These are phyloP conservation scores for Fusarium keratoplasticum DNA, from an alignment of 2,329 filamentous ascomycete genomes.

Conservation along the genomic window DNA sequence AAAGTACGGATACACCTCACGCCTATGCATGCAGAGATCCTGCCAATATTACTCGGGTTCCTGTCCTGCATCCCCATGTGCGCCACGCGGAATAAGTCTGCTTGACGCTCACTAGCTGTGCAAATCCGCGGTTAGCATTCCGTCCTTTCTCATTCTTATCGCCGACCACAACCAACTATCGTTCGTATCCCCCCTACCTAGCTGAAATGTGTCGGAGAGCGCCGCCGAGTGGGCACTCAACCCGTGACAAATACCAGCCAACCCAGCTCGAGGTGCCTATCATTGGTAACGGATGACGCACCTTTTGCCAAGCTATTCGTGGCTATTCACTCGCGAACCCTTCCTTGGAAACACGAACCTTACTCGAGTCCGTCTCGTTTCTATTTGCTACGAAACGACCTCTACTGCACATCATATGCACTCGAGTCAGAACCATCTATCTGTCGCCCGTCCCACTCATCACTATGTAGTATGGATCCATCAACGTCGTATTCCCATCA, in stretches of 20 bases:
- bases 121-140: neutral
- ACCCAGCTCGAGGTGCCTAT: neutral
- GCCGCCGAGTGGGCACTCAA: slow-evolving; percentile 15
- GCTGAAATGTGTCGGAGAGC: slow-evolving; percentile 26
- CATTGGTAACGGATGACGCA: slow-evolving; percentile 8
- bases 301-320: slow-evolving; percentile 25
- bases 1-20: neutral
- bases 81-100: neutral
- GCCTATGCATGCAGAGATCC: slow-evolving; percentile 18
- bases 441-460: slow-evolving; percentile 1
- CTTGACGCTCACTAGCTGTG: neutral
- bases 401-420: neutral
- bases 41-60: neutral
- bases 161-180: neutral
- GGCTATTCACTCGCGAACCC: slow-evolving; percentile 6
- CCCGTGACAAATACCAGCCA: neutral
- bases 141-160: neutral
- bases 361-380: slow-evolving; percentile 1
- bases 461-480: neutral
- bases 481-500: neutral
- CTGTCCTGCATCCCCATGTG: neutral
- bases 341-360: slow-evolving; percentile 10
- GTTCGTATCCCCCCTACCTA: neutral
- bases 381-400: neutral
- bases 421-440: slow-evolving; percentile 10